Evolutionary conservation across 2,329 filamentous ascomycete genomes (phyloP).

Genomic region (Botrytis deweyae): DNA sequence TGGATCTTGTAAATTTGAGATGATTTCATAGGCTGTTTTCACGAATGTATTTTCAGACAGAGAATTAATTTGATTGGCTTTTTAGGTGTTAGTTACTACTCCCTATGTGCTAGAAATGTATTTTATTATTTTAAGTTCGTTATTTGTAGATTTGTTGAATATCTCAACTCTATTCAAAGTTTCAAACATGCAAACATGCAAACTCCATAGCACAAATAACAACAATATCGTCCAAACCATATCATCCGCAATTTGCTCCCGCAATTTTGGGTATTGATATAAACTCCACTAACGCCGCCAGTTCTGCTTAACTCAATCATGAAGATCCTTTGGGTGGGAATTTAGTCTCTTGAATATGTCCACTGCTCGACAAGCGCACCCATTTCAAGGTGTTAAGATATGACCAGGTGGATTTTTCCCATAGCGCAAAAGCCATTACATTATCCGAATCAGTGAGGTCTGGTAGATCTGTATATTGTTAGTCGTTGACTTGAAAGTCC

Average conservation of each 20-base stretch:
- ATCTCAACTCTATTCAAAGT: background rate
- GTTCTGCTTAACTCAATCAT: slow-evolving; percentile 27
- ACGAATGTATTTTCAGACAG: background rate
- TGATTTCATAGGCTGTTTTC: slow-evolving; percentile 10
- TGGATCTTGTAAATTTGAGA: slow-evolving; percentile 19
- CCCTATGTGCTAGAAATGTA: background rate
- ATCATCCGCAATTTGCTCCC: slow-evolving; percentile 14
- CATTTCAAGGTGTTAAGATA: slow-evolving; percentile 75
- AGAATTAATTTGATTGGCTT: background rate
- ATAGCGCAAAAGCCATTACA: slow-evolving; percentile 63
- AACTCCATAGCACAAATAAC: background rate
- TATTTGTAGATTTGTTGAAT: background rate
- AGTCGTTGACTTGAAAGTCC: background rate
- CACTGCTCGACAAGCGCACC: slow-evolving; percentile 67
- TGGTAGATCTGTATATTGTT: slow-evolving; percentile 58
- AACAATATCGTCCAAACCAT: background rate
- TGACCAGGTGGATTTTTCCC: slow-evolving; percentile 87
- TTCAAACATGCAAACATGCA: background rate
- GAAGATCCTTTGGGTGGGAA: slow-evolving; percentile 69
- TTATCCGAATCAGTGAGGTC: slow-evolving; percentile 70
- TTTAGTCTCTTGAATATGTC: slow-evolving; percentile 63
- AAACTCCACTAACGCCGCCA: slow-evolving; percentile 26
- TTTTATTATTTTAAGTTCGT: background rate
- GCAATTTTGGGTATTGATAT: slow-evolving; percentile 25
- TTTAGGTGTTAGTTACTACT: background rate